A percentile compares a stretch with the other conserved stretches of the same genome.
phyloP scores from a whole-genome alignment of 768 basidiomycete species.

The Xerocomellus intermedius region DNA sequence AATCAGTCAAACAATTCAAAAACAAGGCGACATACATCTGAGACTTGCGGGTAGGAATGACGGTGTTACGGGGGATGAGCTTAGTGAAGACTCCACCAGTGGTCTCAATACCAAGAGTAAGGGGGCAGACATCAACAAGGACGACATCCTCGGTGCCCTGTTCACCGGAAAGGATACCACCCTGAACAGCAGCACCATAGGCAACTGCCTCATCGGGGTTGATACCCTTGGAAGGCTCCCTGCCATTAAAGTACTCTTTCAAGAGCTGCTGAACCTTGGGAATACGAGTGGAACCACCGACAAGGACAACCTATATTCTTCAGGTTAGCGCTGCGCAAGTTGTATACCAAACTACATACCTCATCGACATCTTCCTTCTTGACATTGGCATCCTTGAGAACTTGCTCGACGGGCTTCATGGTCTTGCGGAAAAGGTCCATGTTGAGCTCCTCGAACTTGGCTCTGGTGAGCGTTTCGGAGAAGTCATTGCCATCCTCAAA shows the following conservation, averaged over 20 bases:
- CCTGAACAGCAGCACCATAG: constrained; percentile 98
- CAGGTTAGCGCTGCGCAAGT: background rate
- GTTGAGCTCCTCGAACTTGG: constrained; percentile 99
- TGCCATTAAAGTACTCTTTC: constrained; percentile 95
- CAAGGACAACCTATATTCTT: constrained; percentile 67
- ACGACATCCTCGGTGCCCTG: constrained; percentile 88
- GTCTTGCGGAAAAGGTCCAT: constrained; percentile 99
- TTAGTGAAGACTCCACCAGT: constrained; percentile 98
- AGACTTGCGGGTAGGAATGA: constrained; percentile 95
- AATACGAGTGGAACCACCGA: constrained; percentile 98
- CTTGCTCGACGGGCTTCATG: constrained; percentile 99
- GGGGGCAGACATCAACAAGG: constrained; percentile 94
- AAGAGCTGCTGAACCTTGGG: constrained; percentile 99
- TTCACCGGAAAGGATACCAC: constrained; percentile 95
- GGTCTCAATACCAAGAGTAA: constrained; percentile 98
- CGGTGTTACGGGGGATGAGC: constrained; percentile 95
- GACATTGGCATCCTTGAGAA: constrained; percentile 94
- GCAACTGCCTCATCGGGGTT: constrained; percentile 99
- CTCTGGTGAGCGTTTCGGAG: constrained; percentile 93
- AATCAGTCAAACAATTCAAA: background rate
- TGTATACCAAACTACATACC: constrained; percentile 38
- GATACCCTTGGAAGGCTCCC: constrained; percentile 97
- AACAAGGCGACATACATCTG: constrained; percentile 61
- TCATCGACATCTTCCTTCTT: constrained; percentile 98
- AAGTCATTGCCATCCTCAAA: constrained; percentile 98